A percentile compares a stretch with the other conserved stretches of the same genome.
Conservation (phyloP, 192 early-diverging fungal genomes). For the Lobosporangium transversale region DNA sequence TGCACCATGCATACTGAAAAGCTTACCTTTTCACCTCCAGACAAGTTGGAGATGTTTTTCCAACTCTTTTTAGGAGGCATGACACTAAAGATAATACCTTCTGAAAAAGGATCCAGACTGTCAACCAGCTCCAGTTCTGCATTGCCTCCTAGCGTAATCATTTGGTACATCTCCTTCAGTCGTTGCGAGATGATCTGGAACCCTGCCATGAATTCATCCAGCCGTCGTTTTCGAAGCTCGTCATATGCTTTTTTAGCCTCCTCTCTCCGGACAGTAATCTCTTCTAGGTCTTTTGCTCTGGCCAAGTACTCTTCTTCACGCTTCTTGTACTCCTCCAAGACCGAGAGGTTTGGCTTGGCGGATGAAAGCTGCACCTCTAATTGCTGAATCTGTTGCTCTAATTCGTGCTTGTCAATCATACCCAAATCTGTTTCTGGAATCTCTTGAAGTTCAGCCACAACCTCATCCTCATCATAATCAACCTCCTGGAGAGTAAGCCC, state of each 20-base stretch:
- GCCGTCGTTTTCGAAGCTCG: constrained; percentile 74
- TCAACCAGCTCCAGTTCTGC: constrained; percentile 98
- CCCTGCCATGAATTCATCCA: constrained; percentile 96
- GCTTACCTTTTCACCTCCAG: constrained; percentile 97
- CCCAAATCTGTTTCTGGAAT: constrained; percentile 73
- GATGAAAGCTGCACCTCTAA: constrained; percentile 72
- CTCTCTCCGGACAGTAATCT: constrained; percentile 78
- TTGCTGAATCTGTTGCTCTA: constrained; percentile 77
- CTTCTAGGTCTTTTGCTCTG: constrained; percentile 79
- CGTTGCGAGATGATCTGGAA: constrained; percentile 93
- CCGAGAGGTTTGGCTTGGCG: constrained; percentile 85
- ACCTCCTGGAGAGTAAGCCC: constrained; percentile 67
- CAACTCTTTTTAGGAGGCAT: constrained; percentile 99
- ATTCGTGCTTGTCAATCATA: constrained; percentile 67
- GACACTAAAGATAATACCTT: constrained; percentile 97
- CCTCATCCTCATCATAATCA: constrained; percentile 54
- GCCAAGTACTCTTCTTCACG: constrained; percentile 79
- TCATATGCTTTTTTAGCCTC: constrained; percentile 79
- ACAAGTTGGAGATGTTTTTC: constrained; percentile 99
- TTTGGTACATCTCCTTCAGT: constrained; percentile 99
- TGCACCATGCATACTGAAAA: too few relatives aligned
- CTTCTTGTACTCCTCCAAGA: constrained; percentile 86
- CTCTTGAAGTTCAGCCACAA: constrained; percentile 60
- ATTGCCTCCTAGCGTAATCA: constrained; percentile 98
- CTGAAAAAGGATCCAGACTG: constrained; percentile 97